These are phyloP conservation scores for Erysiphe neolycopersici DNA, from an alignment of 2,329 filamentous ascomycete genomes.

Conservation along the genomic window DNA sequence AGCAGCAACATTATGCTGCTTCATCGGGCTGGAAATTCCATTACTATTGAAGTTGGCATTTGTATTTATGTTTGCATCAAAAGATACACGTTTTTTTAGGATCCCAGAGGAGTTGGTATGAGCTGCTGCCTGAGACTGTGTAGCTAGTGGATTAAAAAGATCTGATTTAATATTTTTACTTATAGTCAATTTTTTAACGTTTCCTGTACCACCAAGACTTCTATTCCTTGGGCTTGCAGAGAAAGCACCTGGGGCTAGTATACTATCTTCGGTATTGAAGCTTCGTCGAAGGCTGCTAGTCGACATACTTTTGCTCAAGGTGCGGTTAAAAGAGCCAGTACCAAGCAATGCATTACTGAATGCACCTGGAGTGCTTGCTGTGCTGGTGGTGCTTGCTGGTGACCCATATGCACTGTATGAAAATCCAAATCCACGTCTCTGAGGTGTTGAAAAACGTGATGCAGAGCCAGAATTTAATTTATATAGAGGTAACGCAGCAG, in stretches of 20 bases:
- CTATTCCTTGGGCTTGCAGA: constrained; percentile 37
- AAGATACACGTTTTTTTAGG: constrained; percentile 71
- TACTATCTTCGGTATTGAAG: constrained; percentile 61
- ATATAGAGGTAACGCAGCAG: constrained; percentile 59
- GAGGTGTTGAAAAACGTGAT: constrained; percentile 56
- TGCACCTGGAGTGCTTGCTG: constrained; percentile 37
- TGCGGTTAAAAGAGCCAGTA: constrained; percentile 28
- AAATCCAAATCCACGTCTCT: constrained; percentile 71
- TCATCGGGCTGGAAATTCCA: constrained; percentile 13
- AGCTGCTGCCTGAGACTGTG: constrained; percentile 12
- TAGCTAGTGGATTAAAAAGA: constrained; percentile 33
- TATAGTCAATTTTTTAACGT: constrained; percentile 76
- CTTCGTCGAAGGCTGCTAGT: constrained; percentile 63
- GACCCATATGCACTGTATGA: constrained; percentile 81
- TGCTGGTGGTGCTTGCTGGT: constrained; percentile 42
- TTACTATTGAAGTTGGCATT: constrained; percentile 14
- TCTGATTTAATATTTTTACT: constrained; percentile 63
- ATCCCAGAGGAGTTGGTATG: constrained; percentile 17
- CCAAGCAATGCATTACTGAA: constrained; percentile 38
- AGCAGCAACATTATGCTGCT: constrained; percentile 17
- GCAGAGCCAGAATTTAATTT: constrained; percentile 63
- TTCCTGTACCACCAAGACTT: constrained; percentile 38
- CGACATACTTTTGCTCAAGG: constrained; percentile 69
- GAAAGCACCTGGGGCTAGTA: constrained; percentile 65
- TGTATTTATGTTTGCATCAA: constrained; percentile 38